Conservation (phyloP, 202 grass and related monocot genomes). For the Musa balbisiana region DNA sequence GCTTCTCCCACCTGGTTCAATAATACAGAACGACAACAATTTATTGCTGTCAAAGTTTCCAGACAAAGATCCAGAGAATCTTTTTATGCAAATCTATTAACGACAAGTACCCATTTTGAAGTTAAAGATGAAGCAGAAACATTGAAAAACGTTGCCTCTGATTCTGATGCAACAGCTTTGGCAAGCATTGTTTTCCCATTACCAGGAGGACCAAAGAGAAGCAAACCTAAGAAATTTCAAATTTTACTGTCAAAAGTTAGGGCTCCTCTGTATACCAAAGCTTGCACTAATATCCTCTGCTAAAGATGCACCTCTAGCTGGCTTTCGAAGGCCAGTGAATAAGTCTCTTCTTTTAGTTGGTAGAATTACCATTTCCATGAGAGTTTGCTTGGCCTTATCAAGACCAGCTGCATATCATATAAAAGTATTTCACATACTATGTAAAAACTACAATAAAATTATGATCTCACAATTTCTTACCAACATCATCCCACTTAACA, state of each 20-base stretch:
- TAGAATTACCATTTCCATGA: slow-evolving; percentile 99
- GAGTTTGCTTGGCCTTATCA: slow-evolving; percentile 91
- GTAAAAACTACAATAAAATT: slow-evolving; percentile 14
- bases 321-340: slow-evolving; percentile 80
- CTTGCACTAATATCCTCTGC: slow-evolving; percentile 5
- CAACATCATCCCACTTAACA: slow-evolving; percentile 90
- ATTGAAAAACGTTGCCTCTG: slow-evolving; percentile 97
- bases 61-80: background rate
- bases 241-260: slow-evolving; percentile 14
- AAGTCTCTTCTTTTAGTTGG: slow-evolving; percentile 91
- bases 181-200: slow-evolving; percentile 99
- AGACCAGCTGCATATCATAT: slow-evolving; percentile 69
- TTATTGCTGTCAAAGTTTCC: background rate
- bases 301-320: slow-evolving; percentile 66
- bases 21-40: slow-evolving; percentile 1
- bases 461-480: slow-evolving; percentile 35
- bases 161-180: slow-evolving; percentile 99
- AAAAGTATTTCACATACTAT: slow-evolving; percentile 11
- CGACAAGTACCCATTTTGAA: slow-evolving; percentile 81
- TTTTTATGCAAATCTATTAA: background rate
- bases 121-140: slow-evolving; percentile 91
- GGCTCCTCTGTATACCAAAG: slow-evolving; percentile 9
- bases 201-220: slow-evolving; percentile 94
- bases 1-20: slow-evolving; percentile 83
- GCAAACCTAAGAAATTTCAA: slow-evolving; percentile 45